phyloP scores from a whole-genome alignment of 2,329 filamentous ascomycete species.

The Fusarium torreyae region DNA sequence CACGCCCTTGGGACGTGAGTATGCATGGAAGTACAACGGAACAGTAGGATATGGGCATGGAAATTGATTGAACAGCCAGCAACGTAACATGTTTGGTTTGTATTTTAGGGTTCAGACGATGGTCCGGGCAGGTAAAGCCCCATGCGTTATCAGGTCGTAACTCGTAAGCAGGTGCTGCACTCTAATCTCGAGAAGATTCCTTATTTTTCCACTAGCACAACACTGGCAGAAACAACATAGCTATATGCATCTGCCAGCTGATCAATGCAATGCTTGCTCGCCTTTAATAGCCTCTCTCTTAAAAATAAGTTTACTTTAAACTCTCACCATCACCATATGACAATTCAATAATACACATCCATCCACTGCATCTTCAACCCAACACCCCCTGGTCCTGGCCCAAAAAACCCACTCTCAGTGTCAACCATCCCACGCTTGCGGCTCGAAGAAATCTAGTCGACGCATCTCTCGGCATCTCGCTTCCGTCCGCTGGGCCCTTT shows the following conservation, averaged over 20 bases:
- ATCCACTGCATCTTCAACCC: not conserved
- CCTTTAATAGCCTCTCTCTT: not conserved
- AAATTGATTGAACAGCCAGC: conserved; percentile 21
- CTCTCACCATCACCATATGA: not conserved
- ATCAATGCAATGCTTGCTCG: not conserved
- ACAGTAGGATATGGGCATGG: conserved; percentile 3
- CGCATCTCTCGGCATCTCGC: conserved; percentile 43
- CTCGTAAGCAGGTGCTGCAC: too few species aligned
- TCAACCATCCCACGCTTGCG: conserved; percentile 25
- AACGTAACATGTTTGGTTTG: conserved; percentile 6
- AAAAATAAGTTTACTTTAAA: not conserved
- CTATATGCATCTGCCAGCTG: too few species aligned
- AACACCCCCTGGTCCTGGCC: conserved; percentile 19
- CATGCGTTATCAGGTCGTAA: conserved; percentile 17
- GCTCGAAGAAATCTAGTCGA: conserved; percentile 22
- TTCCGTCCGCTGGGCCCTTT: conserved; percentile 33
- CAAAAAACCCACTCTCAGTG: conserved; percentile 14
- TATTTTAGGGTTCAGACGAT: conserved; percentile 21
- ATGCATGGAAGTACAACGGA: conserved; percentile 5
- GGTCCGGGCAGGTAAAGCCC: conserved; percentile 13
- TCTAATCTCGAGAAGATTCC: not conserved
- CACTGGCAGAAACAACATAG: not conserved
- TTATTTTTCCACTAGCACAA: not conserved
- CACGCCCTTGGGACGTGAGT: conserved; percentile 21
- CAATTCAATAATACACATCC: not conserved